A percentile compares a stretch with the other conserved stretches of the same genome.
Conservation (phyloP, 2,329 filamentous ascomycete genomes). For the Cordyceps tenuipes region DNA sequence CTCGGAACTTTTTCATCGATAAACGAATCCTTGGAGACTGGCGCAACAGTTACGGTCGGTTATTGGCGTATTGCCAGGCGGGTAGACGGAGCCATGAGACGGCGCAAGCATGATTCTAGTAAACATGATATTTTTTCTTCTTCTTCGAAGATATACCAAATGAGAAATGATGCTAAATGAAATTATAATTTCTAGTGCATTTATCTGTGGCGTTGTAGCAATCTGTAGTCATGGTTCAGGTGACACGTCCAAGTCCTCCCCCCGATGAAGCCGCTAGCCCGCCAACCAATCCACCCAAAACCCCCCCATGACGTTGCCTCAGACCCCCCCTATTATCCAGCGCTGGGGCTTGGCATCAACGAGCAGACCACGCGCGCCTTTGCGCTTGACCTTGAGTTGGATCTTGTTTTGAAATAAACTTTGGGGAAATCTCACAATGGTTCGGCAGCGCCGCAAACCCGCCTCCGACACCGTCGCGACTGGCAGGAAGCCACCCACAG, state of each 20-base stretch:
- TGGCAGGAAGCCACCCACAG: background rate
- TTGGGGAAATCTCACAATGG: slow-evolving; percentile 18
- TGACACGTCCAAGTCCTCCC: background rate
- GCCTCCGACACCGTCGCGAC: background rate
- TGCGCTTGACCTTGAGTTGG: background rate
- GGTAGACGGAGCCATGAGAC: background rate
- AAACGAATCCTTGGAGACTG: background rate
- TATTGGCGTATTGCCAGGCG: background rate
- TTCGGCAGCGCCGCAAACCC: slow-evolving; percentile 20
- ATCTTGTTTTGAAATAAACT: background rate
- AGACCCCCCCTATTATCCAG: slow-evolving; percentile 4
- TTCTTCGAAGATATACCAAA: background rate
- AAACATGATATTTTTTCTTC: slow-evolving; percentile 6
- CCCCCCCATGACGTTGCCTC: background rate
- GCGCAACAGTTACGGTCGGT: background rate
- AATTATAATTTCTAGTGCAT: background rate
- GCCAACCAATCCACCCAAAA: background rate
- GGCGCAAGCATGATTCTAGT: background rate
- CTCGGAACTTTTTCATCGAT: background rate
- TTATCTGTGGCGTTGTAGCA: background rate
- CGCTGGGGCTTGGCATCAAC: background rate
- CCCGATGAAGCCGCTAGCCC: background rate
- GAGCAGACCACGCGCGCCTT: background rate
- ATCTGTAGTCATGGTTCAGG: background rate
- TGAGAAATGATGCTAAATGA: background rate